Conservation (phyloP, 202 grass and related monocot species). For the Miscanthus sacchariflorus region DNA sequence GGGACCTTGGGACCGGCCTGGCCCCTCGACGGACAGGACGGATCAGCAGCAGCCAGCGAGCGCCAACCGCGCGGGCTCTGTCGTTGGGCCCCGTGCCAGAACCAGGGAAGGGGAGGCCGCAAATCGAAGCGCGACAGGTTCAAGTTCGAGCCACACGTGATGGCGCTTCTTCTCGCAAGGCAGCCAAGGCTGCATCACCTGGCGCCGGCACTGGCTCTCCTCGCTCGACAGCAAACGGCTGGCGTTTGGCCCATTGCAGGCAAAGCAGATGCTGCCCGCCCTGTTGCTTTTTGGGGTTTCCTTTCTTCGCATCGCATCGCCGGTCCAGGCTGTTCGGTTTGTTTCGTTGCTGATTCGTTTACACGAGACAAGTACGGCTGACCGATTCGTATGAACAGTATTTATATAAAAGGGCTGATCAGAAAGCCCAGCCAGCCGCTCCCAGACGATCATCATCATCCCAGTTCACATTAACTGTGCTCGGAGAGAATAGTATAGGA, state of each 20-base stretch:
- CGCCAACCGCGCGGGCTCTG: conserved; percentile 28
- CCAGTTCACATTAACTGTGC: no score
- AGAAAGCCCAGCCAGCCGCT: no score
- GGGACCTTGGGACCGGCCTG: not conserved
- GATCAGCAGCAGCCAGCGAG: not conserved
- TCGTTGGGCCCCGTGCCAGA: not conserved
- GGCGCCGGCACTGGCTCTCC: not conserved
- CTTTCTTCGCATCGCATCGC: no score
- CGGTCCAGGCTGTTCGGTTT: no score
- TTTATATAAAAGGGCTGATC: no score
- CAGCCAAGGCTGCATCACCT: not conserved
- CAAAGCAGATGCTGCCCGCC: not conserved
- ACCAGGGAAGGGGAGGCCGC: no score
- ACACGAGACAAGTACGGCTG: no score
- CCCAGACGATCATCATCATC: no score
- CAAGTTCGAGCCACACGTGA: not conserved
- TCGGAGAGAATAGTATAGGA: not conserved
- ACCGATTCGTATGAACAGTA: no score
- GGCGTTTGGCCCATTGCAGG: not conserved
- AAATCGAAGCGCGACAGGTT: not conserved
- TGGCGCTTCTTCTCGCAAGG: not conserved
- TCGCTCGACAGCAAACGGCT: not conserved
- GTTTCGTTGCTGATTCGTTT: no score
- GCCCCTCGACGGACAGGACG: not conserved
- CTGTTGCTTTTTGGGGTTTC: not conserved